Percentiles rank a stretch among this genome's conserved stretches.
Evolutionary conservation across 2,329 filamentous ascomycete species (phyloP).

Genomic region (Ascochyta clinopodiicola): DNA sequence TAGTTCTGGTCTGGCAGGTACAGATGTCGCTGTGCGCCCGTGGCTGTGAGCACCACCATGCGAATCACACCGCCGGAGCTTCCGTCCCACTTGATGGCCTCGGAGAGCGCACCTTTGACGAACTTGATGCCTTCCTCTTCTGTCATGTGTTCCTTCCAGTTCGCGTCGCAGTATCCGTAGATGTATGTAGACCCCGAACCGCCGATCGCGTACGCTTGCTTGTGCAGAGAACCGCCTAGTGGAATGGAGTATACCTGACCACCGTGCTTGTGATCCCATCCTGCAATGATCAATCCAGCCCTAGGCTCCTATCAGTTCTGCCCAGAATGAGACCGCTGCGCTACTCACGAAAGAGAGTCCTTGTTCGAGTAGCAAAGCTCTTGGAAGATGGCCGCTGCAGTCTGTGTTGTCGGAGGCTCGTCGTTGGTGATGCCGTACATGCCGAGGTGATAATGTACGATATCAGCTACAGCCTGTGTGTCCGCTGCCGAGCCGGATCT

Average conservation of each 20-base stretch:
- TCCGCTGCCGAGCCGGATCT: slow-evolving; percentile 96
- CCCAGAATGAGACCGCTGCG: background rate
- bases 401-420: slow-evolving; percentile 90
- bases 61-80: slow-evolving; percentile 98
- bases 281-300: slow-evolving; percentile 97
- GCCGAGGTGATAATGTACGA: slow-evolving; percentile 94
- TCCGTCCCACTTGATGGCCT: slow-evolving; percentile 99
- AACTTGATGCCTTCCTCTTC: slow-evolving; percentile 90
- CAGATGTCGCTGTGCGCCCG: slow-evolving; percentile 89
- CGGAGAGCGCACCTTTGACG: slow-evolving; percentile 86
- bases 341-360: slow-evolving; percentile 79
- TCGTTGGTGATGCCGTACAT: slow-evolving; percentile 91
- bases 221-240: slow-evolving; percentile 94
- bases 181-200: slow-evolving; percentile 99
- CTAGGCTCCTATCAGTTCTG: slow-evolving; percentile 56
- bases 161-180: slow-evolving; percentile 96
- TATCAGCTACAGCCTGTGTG: slow-evolving; percentile 96
- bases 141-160: slow-evolving; percentile 96
- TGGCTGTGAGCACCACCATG: slow-evolving; percentile 92
- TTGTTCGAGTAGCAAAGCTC: slow-evolving; percentile 99
- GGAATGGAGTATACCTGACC: slow-evolving; percentile 98
- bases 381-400: slow-evolving; percentile 93
- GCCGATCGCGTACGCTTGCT: slow-evolving; percentile 93
- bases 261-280: slow-evolving; percentile 92
- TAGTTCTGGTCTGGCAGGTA: slow-evolving; percentile 92